These are phyloP conservation scores for Aristolochia fimbriata DNA, from an alignment of 164 flowering plant genomes.

Conservation along the genomic window DNA sequence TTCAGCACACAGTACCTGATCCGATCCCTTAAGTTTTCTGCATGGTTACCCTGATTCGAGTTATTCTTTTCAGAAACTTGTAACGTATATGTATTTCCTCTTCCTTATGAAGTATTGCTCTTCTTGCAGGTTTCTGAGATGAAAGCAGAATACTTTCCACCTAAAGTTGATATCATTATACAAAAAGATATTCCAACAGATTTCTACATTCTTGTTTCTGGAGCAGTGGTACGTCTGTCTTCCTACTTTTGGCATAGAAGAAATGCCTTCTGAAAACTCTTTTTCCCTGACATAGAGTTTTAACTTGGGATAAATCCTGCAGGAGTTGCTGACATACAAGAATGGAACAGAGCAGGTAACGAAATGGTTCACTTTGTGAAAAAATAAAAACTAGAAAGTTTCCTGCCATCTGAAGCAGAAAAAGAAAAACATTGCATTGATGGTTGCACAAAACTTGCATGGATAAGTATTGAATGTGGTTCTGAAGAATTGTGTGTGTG, in stretches of 20 bases:
- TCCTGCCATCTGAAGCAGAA: no score
- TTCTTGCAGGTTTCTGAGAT: constrained; percentile 62
- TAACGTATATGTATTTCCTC: not conserved
- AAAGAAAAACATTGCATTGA: no score
- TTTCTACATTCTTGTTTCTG: constrained; percentile 75
- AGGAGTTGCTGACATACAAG: constrained; percentile 59
- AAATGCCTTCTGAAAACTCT: not conserved
- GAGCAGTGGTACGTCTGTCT: constrained; percentile 52
- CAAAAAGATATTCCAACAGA: constrained; percentile 88
- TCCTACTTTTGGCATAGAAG: not conserved
- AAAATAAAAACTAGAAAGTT: no score
- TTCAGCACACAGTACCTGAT: no score
- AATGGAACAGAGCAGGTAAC: constrained; percentile 74
- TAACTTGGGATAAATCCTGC: constrained; percentile 23
- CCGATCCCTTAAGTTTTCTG: no score
- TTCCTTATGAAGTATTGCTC: not conserved
- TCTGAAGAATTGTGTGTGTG: no score
- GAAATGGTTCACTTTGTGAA: no score
- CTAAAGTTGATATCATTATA: constrained; percentile 70
- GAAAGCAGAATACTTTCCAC: constrained; percentile 89
- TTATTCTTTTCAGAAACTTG: not conserved
- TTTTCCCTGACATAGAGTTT: constrained; percentile 3
- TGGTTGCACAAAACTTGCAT: no score
- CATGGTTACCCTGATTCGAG: not conserved
- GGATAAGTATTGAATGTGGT: no score